phyloP scores from a whole-genome alignment of 345 rosid species.

The Salix suchowensis region DNA sequence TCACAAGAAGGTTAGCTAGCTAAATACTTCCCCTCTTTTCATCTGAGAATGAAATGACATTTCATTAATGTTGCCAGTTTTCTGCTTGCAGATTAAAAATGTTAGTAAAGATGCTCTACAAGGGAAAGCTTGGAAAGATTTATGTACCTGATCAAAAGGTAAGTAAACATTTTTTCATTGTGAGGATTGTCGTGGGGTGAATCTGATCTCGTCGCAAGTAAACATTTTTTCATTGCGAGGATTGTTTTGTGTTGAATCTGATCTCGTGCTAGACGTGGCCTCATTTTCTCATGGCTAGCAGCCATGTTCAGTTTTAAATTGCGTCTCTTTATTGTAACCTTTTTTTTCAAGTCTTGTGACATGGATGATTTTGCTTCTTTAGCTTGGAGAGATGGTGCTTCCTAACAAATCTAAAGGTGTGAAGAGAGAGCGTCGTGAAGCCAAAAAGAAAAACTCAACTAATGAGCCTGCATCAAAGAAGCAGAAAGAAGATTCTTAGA shows the following conservation, averaged over 20 bases:
- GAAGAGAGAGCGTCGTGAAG: constrained; percentile 91
- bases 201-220: constrained; percentile 24
- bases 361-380: constrained; percentile 1
- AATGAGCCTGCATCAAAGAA: constrained; percentile 47
- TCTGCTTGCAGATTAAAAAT: constrained; percentile 56
- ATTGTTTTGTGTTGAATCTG: background rate
- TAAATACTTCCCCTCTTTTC: background rate
- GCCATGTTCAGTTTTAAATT: background rate
- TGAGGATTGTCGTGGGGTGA: background rate
- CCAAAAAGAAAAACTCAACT: constrained; percentile 41
- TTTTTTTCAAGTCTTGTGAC: background rate
- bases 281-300: background rate
- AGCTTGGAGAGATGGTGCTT: constrained; percentile 57
- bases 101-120: constrained; percentile 54
- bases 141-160: constrained; percentile 95
- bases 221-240: background rate
- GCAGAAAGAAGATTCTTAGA: constrained; percentile 51
- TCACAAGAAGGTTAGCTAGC: constrained; percentile 71
- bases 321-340: background rate
- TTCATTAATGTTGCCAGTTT: constrained; percentile 3
- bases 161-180: constrained; percentile 4
- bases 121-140: constrained; percentile 74
- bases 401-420: constrained; percentile 74
- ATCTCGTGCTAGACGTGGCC: background rate
- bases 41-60: background rate